Evolutionary conservation across 768 basidiomycete species (phyloP).

Genomic region (Pulveroboletus sp.): DNA sequence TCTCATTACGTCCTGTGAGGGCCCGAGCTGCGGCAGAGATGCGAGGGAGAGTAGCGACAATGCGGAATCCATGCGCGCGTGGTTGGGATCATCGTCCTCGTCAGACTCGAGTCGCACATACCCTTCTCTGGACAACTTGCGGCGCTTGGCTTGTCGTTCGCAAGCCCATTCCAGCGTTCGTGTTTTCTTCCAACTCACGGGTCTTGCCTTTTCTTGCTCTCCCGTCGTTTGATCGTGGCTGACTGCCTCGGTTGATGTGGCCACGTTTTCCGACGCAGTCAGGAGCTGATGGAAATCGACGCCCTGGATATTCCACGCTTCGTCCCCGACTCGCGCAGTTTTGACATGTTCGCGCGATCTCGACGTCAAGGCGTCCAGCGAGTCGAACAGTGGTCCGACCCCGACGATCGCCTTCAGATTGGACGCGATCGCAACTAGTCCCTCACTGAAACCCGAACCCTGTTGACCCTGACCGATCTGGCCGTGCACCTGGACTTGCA

Average conservation of each 20-base stretch:
- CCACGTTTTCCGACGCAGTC: neutral
- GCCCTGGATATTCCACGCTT: neutral
- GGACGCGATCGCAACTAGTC: constrained; percentile 6
- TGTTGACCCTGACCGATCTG: no score
- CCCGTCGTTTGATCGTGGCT: neutral
- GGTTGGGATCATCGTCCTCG: constrained; percentile 8
- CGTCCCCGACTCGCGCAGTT: neutral
- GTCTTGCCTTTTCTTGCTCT: constrained; percentile 9
- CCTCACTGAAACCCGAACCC: neutral
- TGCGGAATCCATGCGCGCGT: constrained; percentile 23
- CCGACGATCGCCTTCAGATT: constrained; percentile 11
- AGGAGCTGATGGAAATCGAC: neutral
- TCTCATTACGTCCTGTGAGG: constrained; percentile 22
- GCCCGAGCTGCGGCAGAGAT: constrained; percentile 3
- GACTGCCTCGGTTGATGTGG: neutral
- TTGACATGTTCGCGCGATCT: constrained; percentile 4
- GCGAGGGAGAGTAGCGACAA: constrained; percentile 31
- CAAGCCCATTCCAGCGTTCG: constrained; percentile 46
- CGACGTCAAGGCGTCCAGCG: constrained; percentile 14
- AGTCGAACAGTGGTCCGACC: constrained; percentile 23
- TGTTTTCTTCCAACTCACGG: constrained; percentile 17
- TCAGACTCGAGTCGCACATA: constrained; percentile 16
- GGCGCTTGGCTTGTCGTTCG: constrained; percentile 37
- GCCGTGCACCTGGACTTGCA: no score
- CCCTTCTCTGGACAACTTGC: constrained; percentile 23